phyloP scores from a whole-genome alignment of 1,139 yeast genomes.

The Saccharomyces pastorianus region DNA sequence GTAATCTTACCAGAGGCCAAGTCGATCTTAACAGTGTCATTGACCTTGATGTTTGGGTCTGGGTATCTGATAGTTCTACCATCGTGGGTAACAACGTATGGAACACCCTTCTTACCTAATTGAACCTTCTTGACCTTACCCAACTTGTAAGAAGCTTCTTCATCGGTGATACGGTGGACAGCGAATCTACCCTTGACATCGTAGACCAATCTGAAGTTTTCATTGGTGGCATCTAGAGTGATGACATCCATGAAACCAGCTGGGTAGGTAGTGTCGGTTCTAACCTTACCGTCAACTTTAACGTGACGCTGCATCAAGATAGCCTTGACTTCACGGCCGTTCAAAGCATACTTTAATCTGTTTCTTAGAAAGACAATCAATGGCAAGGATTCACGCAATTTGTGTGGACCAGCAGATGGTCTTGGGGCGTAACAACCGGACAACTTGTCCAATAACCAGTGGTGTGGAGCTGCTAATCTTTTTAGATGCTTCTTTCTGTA shows the following conservation, averaged over 20 bases:
- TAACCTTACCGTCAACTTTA: constrained; percentile 97
- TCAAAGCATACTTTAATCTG: constrained; percentile 98
- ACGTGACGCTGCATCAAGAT: constrained; percentile 98
- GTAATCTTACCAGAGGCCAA: constrained; percentile 91
- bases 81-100: constrained; percentile 97
- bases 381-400: constrained; percentile 98
- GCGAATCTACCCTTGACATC: constrained; percentile 98
- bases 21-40: constrained; percentile 96
- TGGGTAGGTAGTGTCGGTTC: constrained; percentile 98
- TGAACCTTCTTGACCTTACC: constrained; percentile 97
- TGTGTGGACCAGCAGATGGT: constrained; percentile 99
- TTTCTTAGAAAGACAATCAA: constrained; percentile 96
- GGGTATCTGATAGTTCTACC: constrained; percentile 99
- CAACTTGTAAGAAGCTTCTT: constrained; percentile 96
- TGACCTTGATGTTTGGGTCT: constrained; percentile 90
- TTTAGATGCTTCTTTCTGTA: constrained; percentile 86
- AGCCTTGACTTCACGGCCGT: constrained; percentile 99
- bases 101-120: constrained; percentile 96
- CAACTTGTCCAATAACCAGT: constrained; percentile 99
- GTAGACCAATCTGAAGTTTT: constrained; percentile 97
- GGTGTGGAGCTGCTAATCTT: constrained; percentile 99
- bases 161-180: constrained; percentile 97
- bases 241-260: constrained; percentile 99
- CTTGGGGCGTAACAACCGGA: constrained; percentile 99
- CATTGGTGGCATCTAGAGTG: constrained; percentile 94